Evolutionary conservation across 2,329 filamentous ascomycete species (phyloP), one percentile per base, ranked within the genome.

Genomic region (Emmonsia crescens): DNA sequence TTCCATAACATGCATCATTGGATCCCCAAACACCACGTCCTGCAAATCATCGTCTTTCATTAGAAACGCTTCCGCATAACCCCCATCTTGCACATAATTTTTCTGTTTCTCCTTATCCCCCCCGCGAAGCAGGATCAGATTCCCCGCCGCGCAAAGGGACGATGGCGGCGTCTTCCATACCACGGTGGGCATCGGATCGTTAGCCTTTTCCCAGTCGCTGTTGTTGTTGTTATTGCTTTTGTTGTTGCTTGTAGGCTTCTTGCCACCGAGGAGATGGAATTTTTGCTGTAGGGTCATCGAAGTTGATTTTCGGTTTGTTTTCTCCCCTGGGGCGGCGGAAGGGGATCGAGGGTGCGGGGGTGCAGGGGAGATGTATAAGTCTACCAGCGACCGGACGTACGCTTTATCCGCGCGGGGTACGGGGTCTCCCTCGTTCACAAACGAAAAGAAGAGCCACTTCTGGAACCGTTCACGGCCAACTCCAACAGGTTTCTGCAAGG

Each of bases 361-460:
- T 1, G 80, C 74, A 0, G 89, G 83, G 0, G 82, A 80, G 0
- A 85, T 82, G 61, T 90, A 87, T 0, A 95, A 78, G 63, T 89
- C 85, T 0, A 94, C 74, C 10, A 95, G 77, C 40, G 84, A 89
- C 64, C 82, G 83, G 19, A 95, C 79, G 67, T 95, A 93, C 0
- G 84, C 81, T 73, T 85, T 88, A 70, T 95, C 90, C 0, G 89
- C 89, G 33, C 91, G 78, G 0, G 84, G 81, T 0, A 96, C 88
- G 0, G 89, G 89, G 66, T 96, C 91, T 3, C 91, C 91, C 72
- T 96, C 90, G 69, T 96, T 96, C 68, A 92, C 79, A 70, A 96
- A 91, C 49, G 83, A 84, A 59, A 90, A 81, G 71, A 96, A 96
- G 4, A 93, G 71, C 62, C 85, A 91, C 70, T 89, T 91, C 33